These are phyloP conservation scores for Ascodesmis nigricans DNA, from an alignment of 495 filamentous ascomycete species.

Conservation along the genomic window DNA sequence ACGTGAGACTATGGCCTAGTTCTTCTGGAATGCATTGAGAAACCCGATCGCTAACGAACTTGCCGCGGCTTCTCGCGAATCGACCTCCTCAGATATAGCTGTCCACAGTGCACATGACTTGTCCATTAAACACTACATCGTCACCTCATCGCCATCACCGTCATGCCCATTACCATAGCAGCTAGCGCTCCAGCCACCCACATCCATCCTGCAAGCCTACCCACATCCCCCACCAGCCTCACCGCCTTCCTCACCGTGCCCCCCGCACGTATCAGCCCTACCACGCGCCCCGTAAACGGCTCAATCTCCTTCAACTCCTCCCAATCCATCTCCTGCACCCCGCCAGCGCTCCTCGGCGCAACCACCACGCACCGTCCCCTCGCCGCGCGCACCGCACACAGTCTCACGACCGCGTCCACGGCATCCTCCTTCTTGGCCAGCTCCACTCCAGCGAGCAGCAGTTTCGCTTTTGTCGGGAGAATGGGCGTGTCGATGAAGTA, in stretches of 20 bases:
- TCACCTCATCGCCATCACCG: too few relatives aligned
- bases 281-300: constrained; percentile 13
- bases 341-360: constrained; percentile 10
- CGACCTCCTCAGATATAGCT: too few relatives aligned
- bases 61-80: too few relatives aligned
- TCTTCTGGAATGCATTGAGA: too few relatives aligned
- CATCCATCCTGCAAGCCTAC: constrained; percentile 8
- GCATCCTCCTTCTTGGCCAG: constrained; percentile 33
- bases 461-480: constrained; percentile 23
- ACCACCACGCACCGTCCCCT: constrained; percentile 12
- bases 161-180: too few relatives aligned
- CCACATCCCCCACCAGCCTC: constrained; percentile 5
- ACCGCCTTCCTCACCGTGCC: constrained; percentile 2
- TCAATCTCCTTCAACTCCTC: constrained; percentile 15
- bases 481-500: constrained; percentile 49
- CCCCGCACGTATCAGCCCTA: constrained; percentile 13
- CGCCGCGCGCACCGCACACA: constrained; percentile 7
- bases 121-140: too few relatives aligned
- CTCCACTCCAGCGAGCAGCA: constrained; percentile 32
- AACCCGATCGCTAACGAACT: too few relatives aligned
- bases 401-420: constrained; percentile 26
- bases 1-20: too few relatives aligned
- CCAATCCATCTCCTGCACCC: constrained; percentile 13
- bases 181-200: too few relatives aligned
- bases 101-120: too few relatives aligned